Evolutionary conservation across 2,329 filamentous ascomycete species (phyloP), one percentile per base, ranked within the genome.

Genomic region (Eurotiales sp.): DNA sequence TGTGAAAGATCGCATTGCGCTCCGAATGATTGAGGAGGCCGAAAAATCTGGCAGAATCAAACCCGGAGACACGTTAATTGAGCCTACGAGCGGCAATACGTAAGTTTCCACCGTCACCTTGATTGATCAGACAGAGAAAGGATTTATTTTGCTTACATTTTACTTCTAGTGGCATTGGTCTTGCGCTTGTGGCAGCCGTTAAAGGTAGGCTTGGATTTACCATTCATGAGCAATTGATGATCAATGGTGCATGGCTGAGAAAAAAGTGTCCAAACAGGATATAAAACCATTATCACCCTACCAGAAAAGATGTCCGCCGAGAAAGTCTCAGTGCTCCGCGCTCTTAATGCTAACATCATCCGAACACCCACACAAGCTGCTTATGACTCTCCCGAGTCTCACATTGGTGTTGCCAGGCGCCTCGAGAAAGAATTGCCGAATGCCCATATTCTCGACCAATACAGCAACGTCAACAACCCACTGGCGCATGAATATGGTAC

Each of bases 301-400:
- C 93, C 93, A 46, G 93, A 99, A 76, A 99, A 99, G 79, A 99
- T 99, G 93, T 96, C 90, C 1, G 88, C 90, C 43, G 93, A 99
- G 74, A 99, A 99, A 74, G 93, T 99, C 34, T 87, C 92, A 2
- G 93, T 99, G 23, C 80, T 99, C 56, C 88, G 90, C 62, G 92
- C 93, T 25, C 81, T 99, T 47, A 92, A 92, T 58, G 93, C 93
- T 37, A 96, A 95, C 66, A 97, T 99, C 72, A 96, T 99, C 69
- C 86, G 93, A 50, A 99, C 93, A 3, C 93, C 93, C 21, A 99
- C 91, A 29, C 90, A 95, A 72, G 93, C 93, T 32, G 92, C 93
- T 37, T 97, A 84, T 77, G 93, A 99, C 72, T 86, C 84, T 34
- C 93, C 93, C 50, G 93, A 99, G 75, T 95, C 88, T 50, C 93